Evolutionary conservation across 257 asterid species (phyloP).

Genomic region (Nicotiana knightiana): DNA sequence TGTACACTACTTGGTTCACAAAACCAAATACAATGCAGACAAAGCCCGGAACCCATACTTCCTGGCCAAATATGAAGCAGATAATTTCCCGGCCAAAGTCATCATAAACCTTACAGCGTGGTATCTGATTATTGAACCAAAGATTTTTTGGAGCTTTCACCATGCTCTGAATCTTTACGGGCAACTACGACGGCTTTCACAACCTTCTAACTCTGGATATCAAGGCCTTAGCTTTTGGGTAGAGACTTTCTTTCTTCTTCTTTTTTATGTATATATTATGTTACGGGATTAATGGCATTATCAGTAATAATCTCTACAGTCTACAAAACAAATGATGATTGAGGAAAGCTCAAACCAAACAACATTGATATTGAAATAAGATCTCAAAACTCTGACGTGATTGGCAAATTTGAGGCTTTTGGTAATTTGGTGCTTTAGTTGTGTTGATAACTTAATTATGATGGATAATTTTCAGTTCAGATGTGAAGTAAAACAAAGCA

Average conservation of each 20-base stretch:
- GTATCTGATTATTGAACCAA: background rate
- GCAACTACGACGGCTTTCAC: background rate
- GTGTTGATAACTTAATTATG: background rate
- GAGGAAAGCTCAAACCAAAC: background rate
- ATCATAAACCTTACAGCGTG: conserved; percentile 14
- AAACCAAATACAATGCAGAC: conserved; percentile 42
- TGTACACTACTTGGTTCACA: conserved; percentile 80
- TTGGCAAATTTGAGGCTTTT: background rate
- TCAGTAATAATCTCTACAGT: background rate
- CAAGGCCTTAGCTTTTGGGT: background rate
- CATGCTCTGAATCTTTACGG: background rate
- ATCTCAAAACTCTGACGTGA: background rate
- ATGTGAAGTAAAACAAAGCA: background rate
- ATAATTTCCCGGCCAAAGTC: conserved; percentile 37
- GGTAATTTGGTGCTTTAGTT: background rate
- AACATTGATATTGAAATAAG: background rate
- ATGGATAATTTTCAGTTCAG: background rate
- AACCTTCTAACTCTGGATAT: background rate
- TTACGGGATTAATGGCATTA: background rate
- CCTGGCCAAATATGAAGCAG: conserved; percentile 30
- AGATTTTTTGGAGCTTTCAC: background rate
- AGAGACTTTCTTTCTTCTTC: background rate
- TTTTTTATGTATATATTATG: background rate
- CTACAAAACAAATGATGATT: background rate
- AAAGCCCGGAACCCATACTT: conserved; percentile 22